A percentile compares a stretch with the other conserved stretches of the same genome.
Evolutionary conservation across 805 yeast genomes (phyloP).

Genomic region (Saccharomycopsis olivae): DNA sequence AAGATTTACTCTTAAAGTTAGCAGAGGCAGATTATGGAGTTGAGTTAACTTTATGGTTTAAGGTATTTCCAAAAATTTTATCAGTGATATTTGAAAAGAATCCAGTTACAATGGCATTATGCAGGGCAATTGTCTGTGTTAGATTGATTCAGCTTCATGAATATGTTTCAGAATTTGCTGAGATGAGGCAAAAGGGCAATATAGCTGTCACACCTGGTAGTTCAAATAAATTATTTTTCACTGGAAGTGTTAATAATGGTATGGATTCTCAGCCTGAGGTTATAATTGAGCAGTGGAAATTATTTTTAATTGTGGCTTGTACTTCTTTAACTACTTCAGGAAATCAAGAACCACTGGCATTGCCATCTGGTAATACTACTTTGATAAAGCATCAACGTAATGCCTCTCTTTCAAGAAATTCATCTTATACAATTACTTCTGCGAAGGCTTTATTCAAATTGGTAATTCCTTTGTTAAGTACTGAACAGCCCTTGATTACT

Average conservation of each 20-base stretch:
- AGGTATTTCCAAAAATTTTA: slow-evolving; percentile 69
- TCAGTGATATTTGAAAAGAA: slow-evolving; percentile 65
- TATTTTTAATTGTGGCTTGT: slow-evolving; percentile 84
- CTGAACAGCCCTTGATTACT: slow-evolving; percentile 56
- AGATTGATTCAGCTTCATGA: slow-evolving; percentile 80
- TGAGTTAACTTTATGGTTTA: slow-evolving; percentile 93
- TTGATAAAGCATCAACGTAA: slow-evolving; percentile 1
- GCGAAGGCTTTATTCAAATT: slow-evolving; percentile 82
- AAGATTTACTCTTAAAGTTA: slow-evolving; percentile 58
- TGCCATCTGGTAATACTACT: slow-evolving; percentile 30
- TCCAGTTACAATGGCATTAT: slow-evolving; percentile 89
- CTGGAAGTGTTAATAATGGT: slow-evolving; percentile 4
- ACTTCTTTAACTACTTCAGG: slow-evolving; percentile 82
- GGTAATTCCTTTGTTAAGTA: slow-evolving; percentile 71
- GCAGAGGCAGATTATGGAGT: slow-evolving; percentile 93
- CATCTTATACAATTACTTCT: slow-evolving; percentile 81
- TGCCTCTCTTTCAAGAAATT: background rate
- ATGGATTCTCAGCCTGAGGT: slow-evolving; percentile 48
- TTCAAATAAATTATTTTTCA: slow-evolving; percentile 13
- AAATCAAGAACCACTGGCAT: slow-evolving; percentile 61
- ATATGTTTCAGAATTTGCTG: slow-evolving; percentile 46
- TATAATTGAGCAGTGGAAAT: slow-evolving; percentile 77
- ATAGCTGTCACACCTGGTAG: slow-evolving; percentile 6
- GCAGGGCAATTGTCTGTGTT: slow-evolving; percentile 84
- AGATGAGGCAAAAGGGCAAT: slow-evolving; percentile 25